Base-by-base conservation (phyloP, 495 filamentous ascomycete species). In the Hyaloscypha hepaticicola region DNA sequence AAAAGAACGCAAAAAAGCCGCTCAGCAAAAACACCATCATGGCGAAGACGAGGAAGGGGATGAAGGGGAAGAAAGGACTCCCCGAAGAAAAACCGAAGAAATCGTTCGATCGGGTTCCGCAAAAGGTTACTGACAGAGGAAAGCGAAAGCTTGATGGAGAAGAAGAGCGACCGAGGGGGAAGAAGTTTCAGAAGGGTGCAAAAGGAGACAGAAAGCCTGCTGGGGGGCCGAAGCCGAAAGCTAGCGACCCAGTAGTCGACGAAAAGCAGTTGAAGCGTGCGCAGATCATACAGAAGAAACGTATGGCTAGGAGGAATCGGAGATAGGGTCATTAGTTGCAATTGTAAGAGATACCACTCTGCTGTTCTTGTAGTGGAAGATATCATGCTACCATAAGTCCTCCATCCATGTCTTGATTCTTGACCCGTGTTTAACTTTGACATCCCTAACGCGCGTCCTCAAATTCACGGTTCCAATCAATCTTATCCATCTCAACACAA, bases 261-360 rank as follows among this genome's bases (percentile, higher is more conserved):
- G 81, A 83, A 66, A 88, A 85, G 73, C 41, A 84, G 21, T 80
- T 82, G 9, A 86, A 86, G 72, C 80, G 85, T 67, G 82, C 84
- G 66, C 79, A 81, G 57, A 89, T 90, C 69, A 90, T 91, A 70
- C 81, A 83, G 64, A 85, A 83, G 73, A 91, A 91, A 76, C 78
- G 88, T 33, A 82, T 82, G 76, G 77, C 82, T 73, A 80, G 88
- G 57, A 82, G 78, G 63, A 24, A 33, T 6, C 26, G 53, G n/a
- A 28, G 28, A 21, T 12, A 29, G 25, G 53, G 53, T 25, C n/a
- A 19, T 25, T 53, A 53, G 22, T 53, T 28, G 50, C 4, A 4
- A 9, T 34, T 34, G 31, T 12, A 34, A 12, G 16, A 16, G 38
- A 45, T 45, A 45, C 38, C 5, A 45, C 3, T 45, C 3, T 45